Evolutionary conservation across 176 grass and related monocot species (phyloP), one percentile per base, ranked within the genome.

Genomic region (Carex littledalei): DNA sequence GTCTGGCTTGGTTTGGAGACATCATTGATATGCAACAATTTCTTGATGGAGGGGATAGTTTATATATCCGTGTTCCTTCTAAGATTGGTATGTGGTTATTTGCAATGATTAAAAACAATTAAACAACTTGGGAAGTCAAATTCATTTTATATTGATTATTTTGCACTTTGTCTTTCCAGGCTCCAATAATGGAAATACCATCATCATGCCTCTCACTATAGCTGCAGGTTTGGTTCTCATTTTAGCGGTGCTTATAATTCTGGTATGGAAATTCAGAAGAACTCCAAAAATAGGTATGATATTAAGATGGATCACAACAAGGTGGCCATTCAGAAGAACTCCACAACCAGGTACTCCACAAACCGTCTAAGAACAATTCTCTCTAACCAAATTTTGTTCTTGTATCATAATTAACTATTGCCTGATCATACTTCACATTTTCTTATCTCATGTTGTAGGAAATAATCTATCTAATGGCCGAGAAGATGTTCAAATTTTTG

Each of bases 41-140:
- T 50, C 1, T 16, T 52, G 3, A 5, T 9, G 80, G 80, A 67
- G 37, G 37, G n/a, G 39, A 64, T 39, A 49, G 0, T 66, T 49
- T 82, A 21, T 82, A 82, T 52, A 64, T 82, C 1, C 11, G 80
- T 64, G 79, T 82, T 67, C 45, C 35, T 22, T 62, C 37, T 6
- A 22, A 20, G 18, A 82, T 6, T n/a, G 59, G 80, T 82, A 63
- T 24, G 20, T 20, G 58, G 1, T 82, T 65, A 45, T 63, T 45
- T 63, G 21, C 43, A 64, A 29, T 16, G 9, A 26, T 26, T 16
- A 49, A 14, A 66, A 24, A 49, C 37, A 80, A 11, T 20, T 61
- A 22, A 10, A 2, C 1, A 52, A 3, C 3, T n/a, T 41, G 71
- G 3, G 3, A 20, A 55, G 47, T 56, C 0, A 1, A 5, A 14